Base-by-base conservation (phyloP, 164 flowering plant genomes). In the Stephania yunnanensis region DNA sequence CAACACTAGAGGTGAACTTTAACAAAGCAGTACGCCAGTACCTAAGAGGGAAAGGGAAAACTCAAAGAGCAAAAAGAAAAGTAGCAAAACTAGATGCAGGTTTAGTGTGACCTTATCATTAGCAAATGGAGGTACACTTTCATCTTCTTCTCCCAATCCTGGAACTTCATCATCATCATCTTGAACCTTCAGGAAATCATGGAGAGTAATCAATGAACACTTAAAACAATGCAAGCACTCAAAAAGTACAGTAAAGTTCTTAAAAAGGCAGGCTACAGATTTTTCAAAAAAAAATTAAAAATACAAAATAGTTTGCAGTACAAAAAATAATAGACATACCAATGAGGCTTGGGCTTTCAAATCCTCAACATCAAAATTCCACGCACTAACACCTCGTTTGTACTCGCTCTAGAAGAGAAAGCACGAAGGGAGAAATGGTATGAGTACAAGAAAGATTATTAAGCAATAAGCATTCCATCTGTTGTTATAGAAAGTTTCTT, bases 331-430 rank as follows among this genome's bases (percentile, higher is more conserved):
- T 36, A 61, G 10, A 72, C 89, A 75, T 85, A 96, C 99, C 87
- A 94, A 78, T 36, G 97, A 89, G 46, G 99, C 99, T 83, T 94
- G 98, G 68, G 86, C 81, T 87, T 96, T 96, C 78, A 96, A 84
- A 85, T 94, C 99, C 80, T 92, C 92, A 69, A 96, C 46, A 79
- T 96, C 97, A 83, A 96, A 96, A 83, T 96, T 94, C 99, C 99
- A 96, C 29, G 97, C 99, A 86, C 99, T 96, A 69, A 96, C 98
- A 77, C 99, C 99, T 83, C 99, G 88, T 78, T 96, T 89, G 83
- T 96, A 96, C 89, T 96, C 97, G 82, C 90, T 92, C 99, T 96
- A 89, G 73, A 5, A 76, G 61, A 74, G 10, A 75, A 4, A 73
- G 74, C 53, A 79, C 31, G 70, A 31, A 19, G 44, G 25, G 45